A percentile compares a stretch with the other conserved stretches of the same genome.
Conservation (phyloP, 2,329 filamentous ascomycete species). For the Epichloe hybrida region DNA sequence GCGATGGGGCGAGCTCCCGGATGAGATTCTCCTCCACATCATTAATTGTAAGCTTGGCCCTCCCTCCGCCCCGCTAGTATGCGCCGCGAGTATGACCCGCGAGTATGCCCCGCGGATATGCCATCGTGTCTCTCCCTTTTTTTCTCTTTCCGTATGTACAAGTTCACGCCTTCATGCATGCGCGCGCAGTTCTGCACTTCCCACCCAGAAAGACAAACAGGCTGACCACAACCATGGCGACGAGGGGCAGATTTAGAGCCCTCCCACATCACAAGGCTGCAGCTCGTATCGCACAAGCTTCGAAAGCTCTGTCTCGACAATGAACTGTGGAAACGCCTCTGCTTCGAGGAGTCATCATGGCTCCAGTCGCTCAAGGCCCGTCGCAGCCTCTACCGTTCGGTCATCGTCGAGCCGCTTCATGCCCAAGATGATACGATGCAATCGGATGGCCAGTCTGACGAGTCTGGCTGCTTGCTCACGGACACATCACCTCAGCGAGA, state of each 20-base stretch:
- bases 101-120: background rate
- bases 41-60: slow-evolving; percentile 38
- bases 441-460: background rate
- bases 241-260: slow-evolving; percentile 21
- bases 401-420: slow-evolving; percentile 4
- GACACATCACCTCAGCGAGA: background rate
- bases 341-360: slow-evolving; percentile 57
- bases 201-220: background rate
- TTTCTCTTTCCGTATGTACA: background rate
- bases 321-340: slow-evolving; percentile 61
- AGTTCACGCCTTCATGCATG: background rate
- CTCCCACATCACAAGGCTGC: slow-evolving; percentile 43
- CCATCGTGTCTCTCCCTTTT: background rate
- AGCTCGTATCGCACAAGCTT: slow-evolving; percentile 55
- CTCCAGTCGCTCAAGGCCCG: slow-evolving; percentile 41
- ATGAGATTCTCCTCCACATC: slow-evolving; percentile 51
- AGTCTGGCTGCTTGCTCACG: background rate
- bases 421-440: slow-evolving; percentile 7
- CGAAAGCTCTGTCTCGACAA: slow-evolving; percentile 58
- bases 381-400: slow-evolving; percentile 19
- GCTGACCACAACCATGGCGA: background rate
- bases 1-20: slow-evolving; percentile 39
- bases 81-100: background rate
- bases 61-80: background rate
- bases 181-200: background rate